Evolutionary conservation across 2,329 filamentous ascomycete genomes (phyloP), one percentile per base, ranked within the genome.

Genomic region (Chrysoporthe puriensis): DNA sequence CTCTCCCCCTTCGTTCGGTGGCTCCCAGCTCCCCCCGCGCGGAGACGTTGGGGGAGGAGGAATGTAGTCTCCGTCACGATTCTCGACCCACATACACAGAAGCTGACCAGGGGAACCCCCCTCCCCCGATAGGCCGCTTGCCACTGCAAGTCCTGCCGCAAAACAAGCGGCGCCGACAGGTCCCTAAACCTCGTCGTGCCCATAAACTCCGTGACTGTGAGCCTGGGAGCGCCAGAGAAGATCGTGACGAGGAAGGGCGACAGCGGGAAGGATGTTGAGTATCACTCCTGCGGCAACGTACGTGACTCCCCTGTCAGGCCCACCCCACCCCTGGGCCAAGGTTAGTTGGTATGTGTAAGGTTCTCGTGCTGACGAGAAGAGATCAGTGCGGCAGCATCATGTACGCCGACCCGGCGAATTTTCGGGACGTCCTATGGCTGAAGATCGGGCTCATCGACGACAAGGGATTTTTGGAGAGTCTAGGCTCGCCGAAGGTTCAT

Each of bases 391-490:
- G 66, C 21, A 65, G 46, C 42, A 65, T 63, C 7, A 64, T 67
- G 56, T 67, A 42, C 44, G 62, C 62, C 6, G 56, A 54, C 2
- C 16, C 66, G 6, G 42, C 16, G 9, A 48, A 40, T 1, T 36
- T 7, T 13, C 62, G 48, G 4, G 57, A 43, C 7, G 46, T 18
- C 3, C 64, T 43, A 2, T 56, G 64, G 18, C 44, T 67, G 40
- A 67, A 67, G 66, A 60, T 56, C 11, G 66, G 66, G 16, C 66
- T 67, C 9, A 18, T 65, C 4, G 66, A 67, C 36, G 66, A 67
- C 62, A 61, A 36, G 9, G 42, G 46, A 0, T 67, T 65, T n/a
- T 5, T 67, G 21, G 59, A 67, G 14, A 18, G 14, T 2, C 36
- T 67, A 14, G 66, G 66, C 16, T 7, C 62, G 26, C 66, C 66